phyloP scores from a whole-genome alignment of 495 filamentous ascomycete genomes.

The Podospora anserina region DNA sequence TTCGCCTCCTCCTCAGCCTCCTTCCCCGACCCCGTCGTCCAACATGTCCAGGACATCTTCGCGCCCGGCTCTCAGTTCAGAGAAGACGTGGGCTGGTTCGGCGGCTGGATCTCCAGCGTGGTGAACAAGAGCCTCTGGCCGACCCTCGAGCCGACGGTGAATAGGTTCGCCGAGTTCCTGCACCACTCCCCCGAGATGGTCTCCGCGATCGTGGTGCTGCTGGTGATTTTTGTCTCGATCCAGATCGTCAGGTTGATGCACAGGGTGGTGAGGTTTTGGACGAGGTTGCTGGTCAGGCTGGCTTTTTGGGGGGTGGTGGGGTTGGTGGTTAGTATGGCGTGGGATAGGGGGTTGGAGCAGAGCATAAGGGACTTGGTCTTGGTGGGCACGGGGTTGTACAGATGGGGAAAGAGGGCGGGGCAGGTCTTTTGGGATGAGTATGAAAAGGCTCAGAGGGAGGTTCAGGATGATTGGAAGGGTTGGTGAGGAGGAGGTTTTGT shows the following conservation, averaged over 20 bases:
- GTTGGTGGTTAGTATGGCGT: slow-evolving; percentile 54
- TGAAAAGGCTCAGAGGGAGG: not conserved
- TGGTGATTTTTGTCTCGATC: slow-evolving; percentile 22
- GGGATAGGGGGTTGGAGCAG: slow-evolving; percentile 60
- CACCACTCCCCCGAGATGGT: not conserved
- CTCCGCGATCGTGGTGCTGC: not conserved
- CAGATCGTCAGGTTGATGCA: slow-evolving; percentile 65
- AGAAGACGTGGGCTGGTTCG: too few species aligned
- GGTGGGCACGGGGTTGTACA: not conserved
- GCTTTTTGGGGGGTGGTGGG: slow-evolving; percentile 57
- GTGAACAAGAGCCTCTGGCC: not conserved
- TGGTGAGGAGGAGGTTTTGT: too few species aligned
- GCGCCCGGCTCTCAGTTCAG: not conserved
- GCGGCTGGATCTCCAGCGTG: too few species aligned
- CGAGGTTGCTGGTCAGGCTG: slow-evolving; percentile 56
- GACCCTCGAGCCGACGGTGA: not conserved
- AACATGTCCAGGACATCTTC: not conserved
- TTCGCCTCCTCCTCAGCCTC: too few species aligned
- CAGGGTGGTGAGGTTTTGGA: slow-evolving; percentile 69
- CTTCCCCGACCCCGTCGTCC: too few species aligned
- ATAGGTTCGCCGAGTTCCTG: not conserved
- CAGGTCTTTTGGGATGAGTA: not conserved
- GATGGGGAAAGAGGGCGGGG: not conserved
- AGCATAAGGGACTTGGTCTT: slow-evolving; percentile 50
- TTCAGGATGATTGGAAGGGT: not conserved